Conservation (phyloP, 2,329 filamentous ascomycete genomes). For the Emericellopsis atlantica region DNA sequence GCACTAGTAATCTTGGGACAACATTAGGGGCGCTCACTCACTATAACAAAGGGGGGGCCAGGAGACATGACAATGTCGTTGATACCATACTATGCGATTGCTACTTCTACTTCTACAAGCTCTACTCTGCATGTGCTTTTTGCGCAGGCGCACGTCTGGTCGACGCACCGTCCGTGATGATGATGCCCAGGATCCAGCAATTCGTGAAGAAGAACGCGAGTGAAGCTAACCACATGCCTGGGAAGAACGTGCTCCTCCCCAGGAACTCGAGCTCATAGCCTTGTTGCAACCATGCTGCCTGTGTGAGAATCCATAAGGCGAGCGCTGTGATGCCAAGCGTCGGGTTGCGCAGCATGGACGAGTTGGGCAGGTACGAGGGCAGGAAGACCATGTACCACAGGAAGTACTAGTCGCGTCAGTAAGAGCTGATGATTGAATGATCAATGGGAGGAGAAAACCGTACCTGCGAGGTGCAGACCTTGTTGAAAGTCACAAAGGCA, state of each 20-base stretch:
- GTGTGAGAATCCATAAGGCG: slow-evolving; percentile 60
- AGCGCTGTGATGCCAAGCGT: slow-evolving; percentile 52
- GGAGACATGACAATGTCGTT: too few species aligned
- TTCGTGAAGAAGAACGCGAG: slow-evolving; percentile 76
- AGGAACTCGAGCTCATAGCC: slow-evolving; percentile 69
- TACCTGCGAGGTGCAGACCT: slow-evolving; percentile 97
- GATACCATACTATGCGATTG: too few species aligned
- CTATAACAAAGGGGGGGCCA: too few species aligned
- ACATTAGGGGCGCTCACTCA: too few species aligned
- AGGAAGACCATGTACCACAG: slow-evolving; percentile 95
- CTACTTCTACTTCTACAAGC: too few species aligned
- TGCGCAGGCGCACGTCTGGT: too few species aligned
- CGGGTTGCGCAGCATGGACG: slow-evolving; percentile 52
- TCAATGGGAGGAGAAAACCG: slow-evolving; percentile 8
- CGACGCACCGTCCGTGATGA: slow-evolving; percentile 51
- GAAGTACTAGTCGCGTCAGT: slow-evolving; percentile 66
- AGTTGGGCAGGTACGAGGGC: slow-evolving; percentile 77
- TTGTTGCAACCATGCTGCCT: slow-evolving; percentile 66
- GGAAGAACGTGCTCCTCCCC: slow-evolving; percentile 71
- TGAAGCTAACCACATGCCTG: slow-evolving; percentile 67
- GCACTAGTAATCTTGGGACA: too few species aligned
- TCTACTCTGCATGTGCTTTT: not conserved
- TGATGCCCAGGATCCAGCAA: slow-evolving; percentile 72
- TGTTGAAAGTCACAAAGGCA: slow-evolving; percentile 95
- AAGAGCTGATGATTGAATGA: not conserved